phyloP scores from a whole-genome alignment of 2,329 filamentous ascomycete species.

The Scedosporium dehoogii region DNA sequence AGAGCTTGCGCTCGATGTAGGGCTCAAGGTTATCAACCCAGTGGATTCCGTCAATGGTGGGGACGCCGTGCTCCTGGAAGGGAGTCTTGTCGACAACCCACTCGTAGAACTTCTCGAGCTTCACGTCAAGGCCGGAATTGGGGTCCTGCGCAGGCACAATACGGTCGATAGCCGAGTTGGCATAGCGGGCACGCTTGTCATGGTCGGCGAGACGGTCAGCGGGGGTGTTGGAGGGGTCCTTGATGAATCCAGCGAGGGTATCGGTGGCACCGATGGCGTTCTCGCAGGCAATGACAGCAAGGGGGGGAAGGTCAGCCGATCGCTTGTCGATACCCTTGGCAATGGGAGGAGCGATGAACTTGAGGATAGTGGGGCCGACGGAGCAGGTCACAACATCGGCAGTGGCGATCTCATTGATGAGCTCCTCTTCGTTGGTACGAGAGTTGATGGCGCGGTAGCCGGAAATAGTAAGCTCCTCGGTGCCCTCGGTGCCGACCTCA shows the following conservation, averaged over 20 bases:
- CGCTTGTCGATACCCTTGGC: constrained; percentile 85
- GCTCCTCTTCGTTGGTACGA: constrained; percentile 68
- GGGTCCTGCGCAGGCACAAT: constrained; percentile 88
- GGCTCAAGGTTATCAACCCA: constrained; percentile 87
- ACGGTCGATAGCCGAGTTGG: constrained; percentile 96
- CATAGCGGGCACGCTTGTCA: constrained; percentile 70
- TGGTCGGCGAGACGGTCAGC: constrained; percentile 58
- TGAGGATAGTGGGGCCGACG: constrained; percentile 90
- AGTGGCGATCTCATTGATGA: constrained; percentile 75
- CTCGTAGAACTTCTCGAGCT: constrained; percentile 97
- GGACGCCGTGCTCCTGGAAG: constrained; percentile 58
- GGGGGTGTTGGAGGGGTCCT: constrained; percentile 61
- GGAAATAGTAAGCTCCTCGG: constrained; percentile 71
- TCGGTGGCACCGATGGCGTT: constrained; percentile 95
- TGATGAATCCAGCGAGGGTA: constrained; percentile 74
- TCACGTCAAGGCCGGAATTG: constrained; percentile 76
- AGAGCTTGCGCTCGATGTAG: constrained; percentile 98
- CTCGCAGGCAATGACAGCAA: constrained; percentile 94
- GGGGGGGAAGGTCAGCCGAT: constrained; percentile 49
- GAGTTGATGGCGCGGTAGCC: constrained; percentile 98
- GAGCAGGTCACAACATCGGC: constrained; percentile 94
- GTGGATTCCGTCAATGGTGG: constrained; percentile 77
- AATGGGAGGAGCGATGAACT: constrained; percentile 91
- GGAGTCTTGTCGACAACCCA: constrained; percentile 91
- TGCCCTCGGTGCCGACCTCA: constrained; percentile 79